Conservation (phyloP, 768 basidiomycete species). For the Mycena kentingensis region DNA sequence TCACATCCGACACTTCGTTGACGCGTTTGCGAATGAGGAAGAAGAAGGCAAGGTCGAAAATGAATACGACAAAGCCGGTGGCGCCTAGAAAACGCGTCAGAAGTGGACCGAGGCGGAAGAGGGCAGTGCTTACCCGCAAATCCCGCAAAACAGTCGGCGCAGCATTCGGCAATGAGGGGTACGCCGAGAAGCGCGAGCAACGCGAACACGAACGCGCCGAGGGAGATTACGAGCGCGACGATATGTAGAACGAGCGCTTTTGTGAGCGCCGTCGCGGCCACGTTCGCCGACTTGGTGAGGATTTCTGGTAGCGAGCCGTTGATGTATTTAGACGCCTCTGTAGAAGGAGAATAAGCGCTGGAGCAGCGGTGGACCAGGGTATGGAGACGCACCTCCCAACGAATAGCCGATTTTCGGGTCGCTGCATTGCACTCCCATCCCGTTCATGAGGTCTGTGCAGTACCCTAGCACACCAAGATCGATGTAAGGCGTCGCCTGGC, state of each 20-base stretch:
- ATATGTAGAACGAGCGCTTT: slow-evolving; percentile 76
- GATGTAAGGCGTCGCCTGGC: slow-evolving; percentile 30
- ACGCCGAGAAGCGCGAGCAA: slow-evolving; percentile 33
- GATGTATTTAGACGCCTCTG: slow-evolving; percentile 45
- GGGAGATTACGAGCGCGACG: slow-evolving; percentile 58
- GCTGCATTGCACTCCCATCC: slow-evolving; percentile 49
- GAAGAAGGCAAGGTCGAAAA: slow-evolving; percentile 74
- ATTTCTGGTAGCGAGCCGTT: slow-evolving; percentile 34
- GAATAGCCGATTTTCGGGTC: slow-evolving; percentile 66
- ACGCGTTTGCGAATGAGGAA: slow-evolving; percentile 68
- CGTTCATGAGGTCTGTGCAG: slow-evolving; percentile 46
- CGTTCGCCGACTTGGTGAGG: slow-evolving; percentile 13
- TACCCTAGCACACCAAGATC: slow-evolving; percentile 70
- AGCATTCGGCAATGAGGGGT: slow-evolving; percentile 60
- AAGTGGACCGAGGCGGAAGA: too few relatives aligned
- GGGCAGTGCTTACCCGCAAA: too few relatives aligned
- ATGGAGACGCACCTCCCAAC: slow-evolving; percentile 49
- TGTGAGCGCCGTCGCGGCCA: slow-evolving; percentile 71
- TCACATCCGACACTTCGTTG: slow-evolving; percentile 45
- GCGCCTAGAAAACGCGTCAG: too few relatives aligned
- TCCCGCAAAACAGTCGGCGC: slow-evolving; percentile 59
- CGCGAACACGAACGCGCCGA: slow-evolving; percentile 17
- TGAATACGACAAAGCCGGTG: slow-evolving; percentile 63
- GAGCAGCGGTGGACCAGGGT: neutral
- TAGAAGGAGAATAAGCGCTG: neutral